These are phyloP conservation scores for Scleroderma citrinum DNA, from an alignment of 768 basidiomycete genomes.

Conservation along the genomic window DNA sequence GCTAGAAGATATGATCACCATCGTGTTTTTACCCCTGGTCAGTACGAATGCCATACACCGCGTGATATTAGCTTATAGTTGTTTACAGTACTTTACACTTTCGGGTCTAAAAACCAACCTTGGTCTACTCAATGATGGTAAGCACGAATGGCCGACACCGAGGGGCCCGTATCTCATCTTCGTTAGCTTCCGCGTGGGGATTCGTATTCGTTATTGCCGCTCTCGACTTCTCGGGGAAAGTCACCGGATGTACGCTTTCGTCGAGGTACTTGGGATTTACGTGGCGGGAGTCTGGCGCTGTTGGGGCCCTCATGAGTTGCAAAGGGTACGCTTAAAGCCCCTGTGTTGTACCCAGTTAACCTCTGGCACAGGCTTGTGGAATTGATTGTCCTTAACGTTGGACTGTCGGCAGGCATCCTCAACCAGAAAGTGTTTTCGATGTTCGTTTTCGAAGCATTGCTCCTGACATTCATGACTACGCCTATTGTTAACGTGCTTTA, in stretches of 20 bases:
- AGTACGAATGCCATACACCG: slow-evolving; percentile 18
- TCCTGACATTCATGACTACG: slow-evolving; percentile 85
- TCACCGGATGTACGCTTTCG: slow-evolving; percentile 71
- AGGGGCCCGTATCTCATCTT: not conserved
- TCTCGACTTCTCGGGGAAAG: slow-evolving; percentile 85
- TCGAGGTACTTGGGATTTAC: slow-evolving; percentile 67
- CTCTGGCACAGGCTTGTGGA: slow-evolving; percentile 63
- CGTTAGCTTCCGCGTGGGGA: slow-evolving; percentile 73
- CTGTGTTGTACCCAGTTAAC: slow-evolving; percentile 4
- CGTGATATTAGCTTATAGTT: not conserved
- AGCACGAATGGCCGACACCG: not conserved
- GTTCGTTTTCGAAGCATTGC: slow-evolving; percentile 84
- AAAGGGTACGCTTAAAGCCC: slow-evolving; percentile 62
- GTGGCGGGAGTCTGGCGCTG: slow-evolving; percentile 75
- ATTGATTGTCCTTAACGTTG: slow-evolving; percentile 94
- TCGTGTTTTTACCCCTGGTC: slow-evolving; percentile 85
- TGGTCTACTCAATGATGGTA: slow-evolving; percentile 73
- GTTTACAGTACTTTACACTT: slow-evolving; percentile 79
- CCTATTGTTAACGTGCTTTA: slow-evolving; percentile 67
- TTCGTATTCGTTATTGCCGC: slow-evolving; percentile 74
- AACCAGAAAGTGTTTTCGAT: slow-evolving; percentile 82
- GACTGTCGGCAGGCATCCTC: slow-evolving; percentile 73
- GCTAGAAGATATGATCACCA: slow-evolving; percentile 88
- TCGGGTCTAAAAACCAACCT: slow-evolving; percentile 93
- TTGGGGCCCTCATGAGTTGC: slow-evolving; percentile 93